Base-by-base conservation (phyloP, 2,329 filamentous ascomycete species). In the Tolypocladium sp. region DNA sequence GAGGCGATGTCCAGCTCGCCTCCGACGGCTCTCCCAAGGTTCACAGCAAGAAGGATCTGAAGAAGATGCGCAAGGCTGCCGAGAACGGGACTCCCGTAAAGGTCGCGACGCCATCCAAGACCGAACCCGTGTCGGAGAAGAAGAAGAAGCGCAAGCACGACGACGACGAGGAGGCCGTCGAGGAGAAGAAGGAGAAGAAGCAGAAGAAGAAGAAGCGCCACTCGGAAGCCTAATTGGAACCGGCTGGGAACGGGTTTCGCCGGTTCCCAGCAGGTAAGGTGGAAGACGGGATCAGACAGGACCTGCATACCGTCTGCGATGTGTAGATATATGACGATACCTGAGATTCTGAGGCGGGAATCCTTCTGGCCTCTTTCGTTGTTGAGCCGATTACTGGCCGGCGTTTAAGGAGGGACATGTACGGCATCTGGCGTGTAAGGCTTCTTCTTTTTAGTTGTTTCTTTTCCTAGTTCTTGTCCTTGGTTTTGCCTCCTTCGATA, bases 141-240 rank as follows among this genome's bases (percentile, higher is more conserved):
- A 82, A 81, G 73, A 91, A 91, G 83, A 90, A 91, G 82, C 83
- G 87, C 71, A 89, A 90, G 77, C 80, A 81, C 61, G 84, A 84
- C 61, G 85, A 86, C 64, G 80, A 78, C 63, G 89, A 88, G 73
- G 85, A 84, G 74, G 84, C 85, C 56, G 63, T 60, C 20, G 62
- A 67, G 75, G 78, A 81, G 70, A 87, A 88, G 79, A 81, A 82
- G 73, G 79, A 84, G 71, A 84, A 81, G 73, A 77, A 80, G 70
- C 74, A 76, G 65, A 79, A 79, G 73, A 77, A 78, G 73, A 75
- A 77, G 75, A 77, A 76, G 73, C 71, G 73, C 46, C 71, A 75
- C 62, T 75, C 73, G 49, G 59, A 61, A 22, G 60, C 54, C 22
- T 60, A 61, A 61, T 58, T 57, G 56, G 55, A 57, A n/a, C 13